phyloP scores from a whole-genome alignment of 2,329 filamentous ascomycete genomes.

The Aureobasidium sp. region DNA sequence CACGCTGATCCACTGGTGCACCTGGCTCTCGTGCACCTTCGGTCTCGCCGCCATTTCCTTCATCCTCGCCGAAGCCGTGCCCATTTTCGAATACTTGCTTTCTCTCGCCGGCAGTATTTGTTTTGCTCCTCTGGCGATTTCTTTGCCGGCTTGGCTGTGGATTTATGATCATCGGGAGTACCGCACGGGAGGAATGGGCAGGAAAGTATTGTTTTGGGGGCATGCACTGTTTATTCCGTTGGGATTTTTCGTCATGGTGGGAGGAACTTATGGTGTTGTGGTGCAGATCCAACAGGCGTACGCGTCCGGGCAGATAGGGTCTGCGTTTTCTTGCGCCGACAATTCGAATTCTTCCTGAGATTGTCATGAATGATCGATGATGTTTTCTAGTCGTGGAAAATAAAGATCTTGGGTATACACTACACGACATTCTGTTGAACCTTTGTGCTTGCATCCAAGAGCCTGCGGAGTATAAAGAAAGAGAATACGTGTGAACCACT shows the following conservation, averaged over 20 bases:
- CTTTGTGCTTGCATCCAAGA: too few relatives aligned
- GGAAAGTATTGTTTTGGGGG: conserved; percentile 35
- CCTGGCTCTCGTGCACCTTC: conserved; percentile 44
- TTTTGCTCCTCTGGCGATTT: conserved; percentile 46
- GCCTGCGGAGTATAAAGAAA: too few relatives aligned
- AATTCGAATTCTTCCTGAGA: conserved; percentile 30
- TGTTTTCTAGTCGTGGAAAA: too few relatives aligned
- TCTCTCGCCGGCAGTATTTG: conserved; percentile 44
- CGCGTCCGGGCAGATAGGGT: conserved; percentile 39
- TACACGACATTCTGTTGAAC: too few relatives aligned
- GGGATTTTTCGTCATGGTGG: conserved; percentile 43
- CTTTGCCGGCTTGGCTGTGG: conserved; percentile 46
- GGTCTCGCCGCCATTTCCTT: conserved; percentile 41
- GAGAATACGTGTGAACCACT: too few relatives aligned
- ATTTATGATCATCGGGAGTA: conserved; percentile 42
- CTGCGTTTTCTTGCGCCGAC: conserved; percentile 45
- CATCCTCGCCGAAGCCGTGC: conserved; percentile 47
- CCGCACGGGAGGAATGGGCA: conserved; percentile 30
- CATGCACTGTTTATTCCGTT: conserved; percentile 40
- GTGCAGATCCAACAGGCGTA: conserved; percentile 48
- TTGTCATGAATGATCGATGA: background rate
- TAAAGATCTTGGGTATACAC: too few relatives aligned
- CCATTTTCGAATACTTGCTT: conserved; percentile 49
- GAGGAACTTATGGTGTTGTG: conserved; percentile 46
- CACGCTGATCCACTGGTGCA: conserved; percentile 45